A percentile compares a stretch with the other conserved stretches of the same genome.
Evolutionary conservation across 208 protist genomes (phyloP).

Genomic region (Phytomonas sp.): DNA sequence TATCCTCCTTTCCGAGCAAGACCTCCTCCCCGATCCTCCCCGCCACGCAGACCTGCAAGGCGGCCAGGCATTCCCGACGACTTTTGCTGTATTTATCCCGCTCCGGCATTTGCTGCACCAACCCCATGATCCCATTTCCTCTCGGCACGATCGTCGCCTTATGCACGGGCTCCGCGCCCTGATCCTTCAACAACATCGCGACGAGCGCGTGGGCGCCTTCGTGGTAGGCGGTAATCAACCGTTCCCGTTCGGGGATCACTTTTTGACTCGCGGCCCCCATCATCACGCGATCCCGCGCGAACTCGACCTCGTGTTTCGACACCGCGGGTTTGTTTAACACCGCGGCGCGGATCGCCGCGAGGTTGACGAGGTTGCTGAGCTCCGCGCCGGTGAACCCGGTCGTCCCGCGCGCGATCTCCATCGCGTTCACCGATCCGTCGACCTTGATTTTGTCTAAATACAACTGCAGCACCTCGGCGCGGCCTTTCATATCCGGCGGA

Average conservation of each 20-base stretch:
- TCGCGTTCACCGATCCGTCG: constrained; percentile 55
- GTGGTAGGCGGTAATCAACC: constrained; percentile 84
- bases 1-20: constrained; percentile 89
- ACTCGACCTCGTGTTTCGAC: constrained; percentile 82
- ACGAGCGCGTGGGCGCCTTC: constrained; percentile 82
- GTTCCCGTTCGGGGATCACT: constrained; percentile 79
- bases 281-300: constrained; percentile 88
- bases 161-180: constrained; percentile 83
- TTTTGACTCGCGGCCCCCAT: constrained; percentile 86
- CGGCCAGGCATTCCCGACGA: constrained; percentile 73
- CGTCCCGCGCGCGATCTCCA: constrained; percentile 78
- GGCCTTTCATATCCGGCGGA: constrained; percentile 87
- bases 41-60: constrained; percentile 82
- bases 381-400: constrained; percentile 90
- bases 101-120: constrained; percentile 84
- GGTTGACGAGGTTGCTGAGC: constrained; percentile 90
- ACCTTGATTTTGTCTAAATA: constrained; percentile 83
- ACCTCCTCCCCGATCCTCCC: constrained; percentile 95
- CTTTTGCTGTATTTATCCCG: constrained; percentile 85
- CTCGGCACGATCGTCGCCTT: constrained; percentile 90
- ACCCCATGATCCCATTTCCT: constrained; percentile 86
- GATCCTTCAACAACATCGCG: constrained; percentile 67
- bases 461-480: constrained; percentile 75
- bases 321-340: constrained; percentile 72
- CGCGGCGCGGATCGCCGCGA: constrained; percentile 83